Base-by-base conservation (phyloP, 148 eudicot species). In the Vaccinium myrtillus region DNA sequence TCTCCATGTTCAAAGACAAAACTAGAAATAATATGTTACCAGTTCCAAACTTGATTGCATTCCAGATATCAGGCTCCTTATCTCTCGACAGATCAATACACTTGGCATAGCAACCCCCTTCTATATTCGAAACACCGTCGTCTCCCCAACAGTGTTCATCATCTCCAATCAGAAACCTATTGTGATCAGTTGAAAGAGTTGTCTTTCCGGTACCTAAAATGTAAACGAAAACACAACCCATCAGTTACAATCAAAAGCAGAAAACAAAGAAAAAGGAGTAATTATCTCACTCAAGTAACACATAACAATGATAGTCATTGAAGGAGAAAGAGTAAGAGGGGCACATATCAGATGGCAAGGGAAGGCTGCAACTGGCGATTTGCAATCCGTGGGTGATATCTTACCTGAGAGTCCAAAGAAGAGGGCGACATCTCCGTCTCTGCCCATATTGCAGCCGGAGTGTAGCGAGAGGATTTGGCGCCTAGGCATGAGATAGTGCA, bases 51-150 rank as follows among this genome's bases (percentile, higher is more conserved):
- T 94, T 94, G 86, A 94, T 94, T 51, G 98, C 94, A 75, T 94
- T 93, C 91, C 92, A 94, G 16, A 94, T 94, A 89, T 94, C 95
- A 81, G 98, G 98, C 85, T 94, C 98, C 58, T 94, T 94, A 71
- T 91, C 98, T 79, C 85, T 67, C 1, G 94, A 88, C 9, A 94
- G 94, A 89, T 93, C 98, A 30, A 94, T 93, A 83, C 95, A 92
- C 93, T 94, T 94, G 77, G 98, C 98, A 87, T 94, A 94, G 85
- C 98, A 94, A 82, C 98, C 98, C 39, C 98, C 98, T 88, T 94
- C 98, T 12, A 94, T 94, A 32, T 94, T 94, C 0, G 98, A 93
- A 27, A 94, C 98, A 58, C 98, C 98, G 63, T 85, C 89, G 8
- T 91, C 92, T 75, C 91, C 87, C 98, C 98, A 94, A 32, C 95